These are phyloP conservation scores for Decorospora gaudefroyi DNA, from an alignment of 2,329 filamentous ascomycete genomes.

Conservation along the genomic window DNA sequence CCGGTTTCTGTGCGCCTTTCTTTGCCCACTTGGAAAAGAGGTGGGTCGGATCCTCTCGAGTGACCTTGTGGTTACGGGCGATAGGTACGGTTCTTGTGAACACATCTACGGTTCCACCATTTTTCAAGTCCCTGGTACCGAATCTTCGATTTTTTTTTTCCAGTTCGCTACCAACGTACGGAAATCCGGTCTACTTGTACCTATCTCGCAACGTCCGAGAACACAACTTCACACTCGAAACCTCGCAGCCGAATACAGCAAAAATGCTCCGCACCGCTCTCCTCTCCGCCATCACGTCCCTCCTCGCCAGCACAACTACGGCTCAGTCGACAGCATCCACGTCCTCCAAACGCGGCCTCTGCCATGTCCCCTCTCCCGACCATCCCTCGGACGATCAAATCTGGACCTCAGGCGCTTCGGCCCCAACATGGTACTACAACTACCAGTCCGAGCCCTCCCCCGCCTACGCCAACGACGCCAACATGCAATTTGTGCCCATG, in stretches of 20 bases:
- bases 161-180: not conserved
- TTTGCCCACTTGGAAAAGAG: too few species aligned
- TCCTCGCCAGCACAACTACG: conserved; percentile 9
- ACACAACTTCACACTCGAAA: not conserved
- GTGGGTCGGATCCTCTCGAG: too few species aligned
- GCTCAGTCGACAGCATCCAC: conserved; percentile 46
- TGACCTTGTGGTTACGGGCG: too few species aligned
- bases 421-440: conserved; percentile 86
- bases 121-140: not conserved
- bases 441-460: conserved; percentile 64
- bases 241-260: conserved; percentile 2
- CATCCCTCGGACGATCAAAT: conserved; percentile 66
- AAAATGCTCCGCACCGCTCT: conserved; percentile 9
- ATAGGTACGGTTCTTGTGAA: too few species aligned
- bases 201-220: not conserved
- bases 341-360: conserved; percentile 71
- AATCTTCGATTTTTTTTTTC: not conserved
- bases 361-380: conserved; percentile 64
- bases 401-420: conserved; percentile 62
- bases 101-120: too few species aligned
- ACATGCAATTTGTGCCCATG: conserved; percentile 79
- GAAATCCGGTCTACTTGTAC: not conserved
- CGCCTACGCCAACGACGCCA: conserved; percentile 49
- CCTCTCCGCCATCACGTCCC: conserved; percentile 6
- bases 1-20: not conserved